A percentile compares a stretch with the other conserved stretches of the same genome.
Conservation (phyloP, 2,329 filamentous ascomycete species). For the Rhinocladiella similis region DNA sequence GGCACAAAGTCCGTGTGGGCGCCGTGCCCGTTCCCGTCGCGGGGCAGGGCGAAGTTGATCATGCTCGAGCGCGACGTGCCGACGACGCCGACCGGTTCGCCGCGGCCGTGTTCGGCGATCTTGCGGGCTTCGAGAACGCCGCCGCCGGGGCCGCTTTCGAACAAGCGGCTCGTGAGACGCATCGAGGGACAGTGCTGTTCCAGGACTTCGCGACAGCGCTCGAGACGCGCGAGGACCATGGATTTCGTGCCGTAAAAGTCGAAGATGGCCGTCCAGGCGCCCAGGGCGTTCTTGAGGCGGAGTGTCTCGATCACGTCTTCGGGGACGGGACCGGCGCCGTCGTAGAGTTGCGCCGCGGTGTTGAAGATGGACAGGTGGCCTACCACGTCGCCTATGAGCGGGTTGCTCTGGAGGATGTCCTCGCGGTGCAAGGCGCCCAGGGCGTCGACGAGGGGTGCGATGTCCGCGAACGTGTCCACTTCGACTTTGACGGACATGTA, state of each 20-base stretch:
- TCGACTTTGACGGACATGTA: conserved; percentile 34
- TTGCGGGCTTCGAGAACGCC: background rate
- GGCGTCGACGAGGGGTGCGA: background rate
- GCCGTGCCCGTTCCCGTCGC: background rate
- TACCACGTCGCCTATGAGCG: background rate
- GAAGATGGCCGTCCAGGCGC: conserved; percentile 1
- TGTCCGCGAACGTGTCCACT: conserved; percentile 26
- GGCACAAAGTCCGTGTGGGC: conserved; percentile 6
- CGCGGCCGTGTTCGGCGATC: background rate
- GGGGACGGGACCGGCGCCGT: background rate
- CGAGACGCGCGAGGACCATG: background rate
- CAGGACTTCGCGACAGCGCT: background rate
- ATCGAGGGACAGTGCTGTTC: background rate
- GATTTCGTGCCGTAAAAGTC: conserved; percentile 2
- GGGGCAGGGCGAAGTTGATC: conserved; percentile 5
- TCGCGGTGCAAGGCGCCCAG: background rate
- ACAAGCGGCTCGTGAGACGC: background rate
- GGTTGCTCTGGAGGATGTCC: background rate
- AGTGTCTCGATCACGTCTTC: background rate
- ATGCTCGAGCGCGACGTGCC: background rate
- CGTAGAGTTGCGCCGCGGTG: background rate
- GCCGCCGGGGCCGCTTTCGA: background rate
- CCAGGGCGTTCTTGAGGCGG: background rate
- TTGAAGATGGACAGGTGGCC: background rate
- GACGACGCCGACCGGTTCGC: background rate